Base-by-base conservation (phyloP, 2,329 filamentous ascomycete species). In the Aspergillus sp. region DNA sequence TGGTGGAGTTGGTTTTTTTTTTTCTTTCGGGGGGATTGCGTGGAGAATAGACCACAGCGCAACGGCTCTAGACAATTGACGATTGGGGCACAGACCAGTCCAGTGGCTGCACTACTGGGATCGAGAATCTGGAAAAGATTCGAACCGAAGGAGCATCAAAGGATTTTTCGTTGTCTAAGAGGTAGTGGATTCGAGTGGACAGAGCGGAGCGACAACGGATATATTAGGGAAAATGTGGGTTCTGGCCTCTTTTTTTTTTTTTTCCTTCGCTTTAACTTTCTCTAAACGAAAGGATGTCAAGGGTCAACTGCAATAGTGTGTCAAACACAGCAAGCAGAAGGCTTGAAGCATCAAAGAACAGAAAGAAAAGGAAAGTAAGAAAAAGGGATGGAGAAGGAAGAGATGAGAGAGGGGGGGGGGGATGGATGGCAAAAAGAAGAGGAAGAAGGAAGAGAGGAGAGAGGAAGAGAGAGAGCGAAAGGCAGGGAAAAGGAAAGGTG, bases 31-130 rank as follows among this genome's bases (percentile, higher is more conserved):
- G 29, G n/a, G 22, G 49, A 55, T 64, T 66, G 57, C 54, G 59
- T 63, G 62, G 58, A 67, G 67, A 71, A 63, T 57, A 67, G 67
- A 71, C 67, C 69, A 64, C 65, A 69, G 64, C 58, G 64, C 64
- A 65, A 65, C 57, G 66, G 56, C 63, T 69, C 67, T 71, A 68
- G 65, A 65, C 66, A 66, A 71, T 65, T 42, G 67, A 69, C 60
- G 65, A 69, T 70, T 67, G 73, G 65, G 65, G 75, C 70, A 77
- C 75, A 77, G 73, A 72, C 76, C 76, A 78, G 75, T 72, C 76
- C 76, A 78, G 76, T 77, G 76, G 75, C 76, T 76, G 76, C 73
- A 77, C 73, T 69, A 69, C 67, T 68, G 69, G 66, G 69, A 66
- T 71, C 68, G 65, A 63, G 64, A 42, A 67, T 67, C 59, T 64